Conservation (phyloP, 768 basidiomycete species). For the Leucosporidium creatinivorum region DNA sequence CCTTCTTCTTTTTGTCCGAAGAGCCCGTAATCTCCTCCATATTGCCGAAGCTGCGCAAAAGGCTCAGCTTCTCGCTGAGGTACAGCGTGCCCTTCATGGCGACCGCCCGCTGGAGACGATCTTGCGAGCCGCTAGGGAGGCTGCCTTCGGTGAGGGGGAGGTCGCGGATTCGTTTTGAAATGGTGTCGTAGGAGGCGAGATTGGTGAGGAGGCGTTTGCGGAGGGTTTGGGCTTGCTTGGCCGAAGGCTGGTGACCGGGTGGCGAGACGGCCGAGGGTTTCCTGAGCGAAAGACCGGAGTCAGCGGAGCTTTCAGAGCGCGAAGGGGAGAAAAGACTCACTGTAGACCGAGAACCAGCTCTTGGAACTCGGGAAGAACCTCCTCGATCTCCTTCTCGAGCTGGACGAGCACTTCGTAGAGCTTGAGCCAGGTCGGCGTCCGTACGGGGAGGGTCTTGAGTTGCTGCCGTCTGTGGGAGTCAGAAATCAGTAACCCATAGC, state of each 20-base stretch:
- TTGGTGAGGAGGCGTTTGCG: constrained; percentile 77
- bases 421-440: constrained; percentile 57
- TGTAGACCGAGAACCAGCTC: constrained; percentile 67
- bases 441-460: constrained; percentile 58
- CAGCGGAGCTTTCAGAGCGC: constrained; percentile 3
- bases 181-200: constrained; percentile 78
- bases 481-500: constrained; percentile 60
- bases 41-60: constrained; percentile 51
- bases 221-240: constrained; percentile 54
- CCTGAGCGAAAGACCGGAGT: constrained; percentile 31
- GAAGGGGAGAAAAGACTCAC: constrained; percentile 46
- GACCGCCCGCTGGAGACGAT: constrained; percentile 75
- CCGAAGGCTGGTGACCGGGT: constrained; percentile 38
- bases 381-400: constrained; percentile 85
- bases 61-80: constrained; percentile 83
- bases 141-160: constrained; percentile 40
- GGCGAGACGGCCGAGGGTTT: constrained; percentile 52
- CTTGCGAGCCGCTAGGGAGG: constrained; percentile 62
- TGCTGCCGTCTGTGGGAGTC: constrained; percentile 59
- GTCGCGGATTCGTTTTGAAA: constrained; percentile 74
- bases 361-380: constrained; percentile 76
- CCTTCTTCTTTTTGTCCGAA: background rate
- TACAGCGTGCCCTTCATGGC: constrained; percentile 67
- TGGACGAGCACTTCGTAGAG: constrained; percentile 68
- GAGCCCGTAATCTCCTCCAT: constrained; percentile 18